Conservation (phyloP, 108 stramenopile species). For the Parmales sp. region DNA sequence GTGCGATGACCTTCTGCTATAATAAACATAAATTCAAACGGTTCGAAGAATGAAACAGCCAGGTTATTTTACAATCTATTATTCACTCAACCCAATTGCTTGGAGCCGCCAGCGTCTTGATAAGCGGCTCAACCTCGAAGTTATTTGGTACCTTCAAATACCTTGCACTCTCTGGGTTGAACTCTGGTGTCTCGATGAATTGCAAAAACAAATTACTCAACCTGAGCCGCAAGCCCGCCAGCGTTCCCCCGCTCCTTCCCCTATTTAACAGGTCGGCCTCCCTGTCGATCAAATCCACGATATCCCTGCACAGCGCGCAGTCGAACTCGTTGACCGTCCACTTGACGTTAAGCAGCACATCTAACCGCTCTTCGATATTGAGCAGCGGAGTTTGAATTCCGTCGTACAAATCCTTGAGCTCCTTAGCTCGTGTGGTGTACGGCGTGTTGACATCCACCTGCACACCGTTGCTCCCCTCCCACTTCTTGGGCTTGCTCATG, state of each 20-base stretch:
- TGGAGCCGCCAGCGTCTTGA: conserved; percentile 1
- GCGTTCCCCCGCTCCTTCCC: conserved; percentile 17
- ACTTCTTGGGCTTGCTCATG: conserved; percentile 41
- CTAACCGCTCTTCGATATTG: conserved; percentile 35
- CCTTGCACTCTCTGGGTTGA: conserved; percentile 44
- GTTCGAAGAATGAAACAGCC: too few species aligned
- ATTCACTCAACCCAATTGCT: conserved; percentile 12
- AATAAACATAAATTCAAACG: too few species aligned
- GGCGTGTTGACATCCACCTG: conserved; percentile 37
- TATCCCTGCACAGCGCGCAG: conserved; percentile 36
- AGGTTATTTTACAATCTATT: too few species aligned
- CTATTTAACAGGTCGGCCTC: conserved; percentile 51
- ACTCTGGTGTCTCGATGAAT: conserved; percentile 48
- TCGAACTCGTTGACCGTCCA: conserved; percentile 53
- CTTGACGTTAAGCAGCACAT: conserved; percentile 47
- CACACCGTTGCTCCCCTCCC: conserved; percentile 44
- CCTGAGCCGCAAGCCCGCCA: conserved; percentile 30
- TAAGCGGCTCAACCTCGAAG: not conserved
- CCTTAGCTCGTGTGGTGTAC: conserved; percentile 37
- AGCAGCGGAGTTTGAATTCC: conserved; percentile 20
- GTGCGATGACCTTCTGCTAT: too few species aligned
- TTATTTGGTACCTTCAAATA: conserved; percentile 18
- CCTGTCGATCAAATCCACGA: conserved; percentile 46
- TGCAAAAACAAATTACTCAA: conserved; percentile 40
- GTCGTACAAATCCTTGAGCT: conserved; percentile 32